Evolutionary conservation across 306 rosid species (phyloP), one percentile per base, ranked within the genome.

Genomic region (Gastrolobium bilobum): DNA sequence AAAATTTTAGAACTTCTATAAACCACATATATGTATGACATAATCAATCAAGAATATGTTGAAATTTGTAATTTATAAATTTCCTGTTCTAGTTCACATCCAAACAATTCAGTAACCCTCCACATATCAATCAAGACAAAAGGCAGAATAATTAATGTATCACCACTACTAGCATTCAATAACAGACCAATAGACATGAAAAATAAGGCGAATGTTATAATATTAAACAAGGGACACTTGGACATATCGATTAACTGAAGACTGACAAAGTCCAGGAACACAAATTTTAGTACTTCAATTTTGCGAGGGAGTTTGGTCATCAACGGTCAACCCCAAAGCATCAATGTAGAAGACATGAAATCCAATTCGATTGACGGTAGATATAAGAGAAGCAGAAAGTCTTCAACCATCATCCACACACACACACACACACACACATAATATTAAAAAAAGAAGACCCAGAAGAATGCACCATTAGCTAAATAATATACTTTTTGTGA

Each of bases 241-340:
- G 40, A 7, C 56, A 58, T 54, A 56, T 38, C 43, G 30, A 11
- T 26, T 51, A 35, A 54, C 29, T 1, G n/a, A 69, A 70, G 11
- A 44, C 59, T 3, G 48, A 76, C 5, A 0, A 60, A 42, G 47
- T 59, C 47, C 46, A 56, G 8, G 11, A 43, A 33, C 29, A 56
- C n/a, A 64, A 34, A 64, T 13, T 31, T 15, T 4, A 66, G 48
- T 38, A 7, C 56, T 68, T n/a, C 46, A 50, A 6, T 35, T 82
- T 56, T 26, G 6, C 20, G 3, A 46, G 38, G 34, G 34, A 67
- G 33, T 38, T 29, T 52, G 15, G 60, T 39, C 39, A 86, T 58
- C 72, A 51, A n/a, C n/a, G n/a, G n/a, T n/a, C n/a, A n/a, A 52
- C 68, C 89, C 90, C 38, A 13, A 67, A 58, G 54, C n/a, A 40